Conservation (phyloP, 2,329 filamentous ascomycete species). For the Macrophomina tecta region DNA sequence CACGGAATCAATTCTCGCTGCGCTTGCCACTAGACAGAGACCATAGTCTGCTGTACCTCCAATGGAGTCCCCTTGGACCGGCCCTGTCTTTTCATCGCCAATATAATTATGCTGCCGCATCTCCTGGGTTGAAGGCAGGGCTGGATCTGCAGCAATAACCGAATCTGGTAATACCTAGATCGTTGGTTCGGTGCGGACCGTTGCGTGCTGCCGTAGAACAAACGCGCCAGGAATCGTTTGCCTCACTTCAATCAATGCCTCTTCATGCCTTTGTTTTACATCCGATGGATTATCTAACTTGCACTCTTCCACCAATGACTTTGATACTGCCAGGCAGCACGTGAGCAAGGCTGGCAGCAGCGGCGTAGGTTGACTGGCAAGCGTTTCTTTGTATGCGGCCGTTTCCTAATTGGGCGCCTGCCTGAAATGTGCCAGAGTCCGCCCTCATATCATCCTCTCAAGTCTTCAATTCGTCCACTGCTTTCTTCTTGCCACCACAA, state of each 20-base stretch:
- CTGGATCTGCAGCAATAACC: too few relatives aligned
- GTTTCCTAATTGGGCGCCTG: conserved; percentile 4
- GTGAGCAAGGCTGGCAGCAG: background rate
- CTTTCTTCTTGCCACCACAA: background rate
- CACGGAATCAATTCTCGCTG: too few relatives aligned
- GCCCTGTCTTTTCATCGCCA: too few relatives aligned
- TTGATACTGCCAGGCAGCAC: background rate
- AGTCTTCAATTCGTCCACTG: background rate
- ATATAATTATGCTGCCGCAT: too few relatives aligned
- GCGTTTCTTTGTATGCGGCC: background rate
- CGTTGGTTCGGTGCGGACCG: too few relatives aligned
- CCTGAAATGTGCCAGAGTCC: background rate
- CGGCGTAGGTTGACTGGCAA: background rate
- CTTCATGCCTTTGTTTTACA: background rate
- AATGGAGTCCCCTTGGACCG: too few relatives aligned
- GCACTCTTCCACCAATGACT: background rate
- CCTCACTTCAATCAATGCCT: background rate
- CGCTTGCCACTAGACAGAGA: too few relatives aligned
- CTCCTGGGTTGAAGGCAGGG: too few relatives aligned
- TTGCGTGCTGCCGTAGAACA: background rate
- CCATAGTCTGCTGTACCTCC: too few relatives aligned
- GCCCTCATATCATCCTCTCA: background rate
- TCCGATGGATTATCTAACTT: background rate
- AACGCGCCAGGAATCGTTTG: background rate
- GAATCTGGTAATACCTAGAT: too few relatives aligned